These are phyloP conservation scores for Themeda triandra DNA, from an alignment of 176 grass and related monocot genomes.

Conservation along the genomic window DNA sequence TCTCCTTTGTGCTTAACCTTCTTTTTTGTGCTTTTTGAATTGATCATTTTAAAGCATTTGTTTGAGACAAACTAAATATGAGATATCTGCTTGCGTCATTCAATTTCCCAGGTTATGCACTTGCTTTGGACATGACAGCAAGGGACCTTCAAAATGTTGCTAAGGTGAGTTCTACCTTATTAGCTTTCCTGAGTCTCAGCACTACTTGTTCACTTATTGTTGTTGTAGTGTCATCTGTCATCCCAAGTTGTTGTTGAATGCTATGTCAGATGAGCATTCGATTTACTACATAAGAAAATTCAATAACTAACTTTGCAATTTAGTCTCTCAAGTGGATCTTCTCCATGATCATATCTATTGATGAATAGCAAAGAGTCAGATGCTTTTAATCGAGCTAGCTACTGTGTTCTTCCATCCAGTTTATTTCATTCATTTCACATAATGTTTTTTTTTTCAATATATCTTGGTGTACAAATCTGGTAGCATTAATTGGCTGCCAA, in stretches of 20 bases:
- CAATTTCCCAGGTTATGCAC: constrained; percentile 70
- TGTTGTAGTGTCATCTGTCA: neutral
- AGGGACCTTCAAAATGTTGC: constrained; percentile 81
- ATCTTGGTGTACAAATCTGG: neutral
- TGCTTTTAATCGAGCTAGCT: neutral
- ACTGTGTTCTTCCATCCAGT: neutral
- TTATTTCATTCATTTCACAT: neutral
- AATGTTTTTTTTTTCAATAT: neutral
- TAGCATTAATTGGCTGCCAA: neutral
- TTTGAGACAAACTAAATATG: neutral
- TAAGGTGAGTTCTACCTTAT: constrained; percentile 48
- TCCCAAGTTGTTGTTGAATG: neutral
- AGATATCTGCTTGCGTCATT: neutral
- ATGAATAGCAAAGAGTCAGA: neutral
- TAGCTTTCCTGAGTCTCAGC: neutral
- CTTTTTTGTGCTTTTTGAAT: neutral
- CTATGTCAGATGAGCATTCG: neutral
- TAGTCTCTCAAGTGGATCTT: neutral
- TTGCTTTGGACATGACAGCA: constrained; percentile 99
- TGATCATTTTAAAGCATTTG: neutral
- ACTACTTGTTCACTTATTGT: neutral
- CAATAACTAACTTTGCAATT: neutral
- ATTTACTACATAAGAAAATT: constrained; percentile 12
- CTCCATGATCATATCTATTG: neutral
- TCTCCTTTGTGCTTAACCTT: neutral